Percentiles rank a stretch among this genome's conserved stretches.
These are phyloP conservation scores for Bertia moriformis DNA, from an alignment of 2,329 filamentous ascomycete genomes.

Conservation along the genomic window DNA sequence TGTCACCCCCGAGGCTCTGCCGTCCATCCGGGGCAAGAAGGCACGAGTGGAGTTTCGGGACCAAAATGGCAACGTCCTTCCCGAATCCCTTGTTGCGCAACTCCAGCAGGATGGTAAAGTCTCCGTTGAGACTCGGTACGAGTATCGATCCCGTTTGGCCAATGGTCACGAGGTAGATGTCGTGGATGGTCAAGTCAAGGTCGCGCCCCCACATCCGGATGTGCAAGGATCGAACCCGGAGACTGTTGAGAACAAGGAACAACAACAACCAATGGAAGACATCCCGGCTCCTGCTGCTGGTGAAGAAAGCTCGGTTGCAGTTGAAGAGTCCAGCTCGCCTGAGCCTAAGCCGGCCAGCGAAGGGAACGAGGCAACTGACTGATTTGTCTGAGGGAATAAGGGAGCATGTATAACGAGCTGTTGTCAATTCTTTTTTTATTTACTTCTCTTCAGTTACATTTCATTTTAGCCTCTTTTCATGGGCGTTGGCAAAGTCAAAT, in stretches of 20 bases:
- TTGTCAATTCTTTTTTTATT: too few relatives aligned
- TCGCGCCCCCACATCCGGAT: conserved; percentile 5
- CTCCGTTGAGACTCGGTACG: conserved; percentile 52
- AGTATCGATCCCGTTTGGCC: conserved; percentile 45
- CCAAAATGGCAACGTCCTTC: conserved; percentile 47
- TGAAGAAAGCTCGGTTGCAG: conserved; percentile 1
- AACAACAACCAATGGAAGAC: not conserved
- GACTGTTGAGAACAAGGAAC: conserved; percentile 2
- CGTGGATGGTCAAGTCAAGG: not conserved
- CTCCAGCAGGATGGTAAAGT: conserved; percentile 42
- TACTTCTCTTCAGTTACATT: too few relatives aligned
- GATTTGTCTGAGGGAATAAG: too few relatives aligned
- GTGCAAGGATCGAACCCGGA: conserved; percentile 5
- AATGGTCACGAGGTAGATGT: conserved; percentile 44
- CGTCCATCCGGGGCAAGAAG: not conserved
- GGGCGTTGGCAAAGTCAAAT: not conserved
- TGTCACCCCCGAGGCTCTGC: conserved; percentile 7
- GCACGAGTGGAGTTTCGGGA: conserved; percentile 55
- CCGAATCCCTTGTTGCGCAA: conserved; percentile 41
- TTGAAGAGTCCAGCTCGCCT: conserved; percentile 6
- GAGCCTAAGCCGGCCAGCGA: conserved; percentile 22
- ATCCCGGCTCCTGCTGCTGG: not conserved
- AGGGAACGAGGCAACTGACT: conserved; percentile 26
- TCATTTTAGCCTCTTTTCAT: not conserved
- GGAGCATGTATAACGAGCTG: too few relatives aligned